Evolutionary conservation across 257 asterid species (phyloP), one percentile per base, ranked within the genome.

Genomic region (Jaltomata sinuosa): DNA sequence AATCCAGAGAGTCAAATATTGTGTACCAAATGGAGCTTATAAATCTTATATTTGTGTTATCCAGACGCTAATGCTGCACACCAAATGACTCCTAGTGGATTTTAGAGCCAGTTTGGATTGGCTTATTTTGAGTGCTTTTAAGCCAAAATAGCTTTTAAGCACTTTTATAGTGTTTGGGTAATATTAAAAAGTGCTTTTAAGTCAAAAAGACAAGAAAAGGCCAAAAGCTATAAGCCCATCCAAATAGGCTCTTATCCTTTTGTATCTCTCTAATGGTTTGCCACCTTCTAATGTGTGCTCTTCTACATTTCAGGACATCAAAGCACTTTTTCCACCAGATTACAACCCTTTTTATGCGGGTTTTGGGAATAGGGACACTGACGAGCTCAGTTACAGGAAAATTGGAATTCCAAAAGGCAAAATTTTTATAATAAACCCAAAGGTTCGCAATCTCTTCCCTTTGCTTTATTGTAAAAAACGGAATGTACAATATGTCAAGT

Each of bases 391-490:
- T 89, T 97, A 97, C 87, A 92, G 99, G 80, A 95, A 92, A 91
- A 97, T 97, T 42, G 99, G 99, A 77, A 97, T 97, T 52, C 99
- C 99, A 0, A 97, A 95, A 93, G 99, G 99, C 85, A 97, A 97
- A 85, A 97, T 97, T 85, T 95, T 97, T 81, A 97, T 97, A 79
- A 97, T 97, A 84, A 97, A 97, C 87, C 99, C 99, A 22, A 97
- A 97, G 99, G 99, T 95, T 84, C 8, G 29, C 78, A 55, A 22
- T 59, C 40, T 47, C 57, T 31, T 31, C 6, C 15, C 47, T 65
- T 32, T 36, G 62, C 34, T 0, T 71, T 25, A 19, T 62, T n/a
- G 54, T 22, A 21, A 68, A 68, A 8, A 22, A 22, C 50, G 11
- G 2, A 1, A 18, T 42, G 19, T 27, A 3, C 55, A 15, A 14